phyloP scores from a whole-genome alignment of 768 basidiomycete genomes.

The Agrocybe chaxingu region DNA sequence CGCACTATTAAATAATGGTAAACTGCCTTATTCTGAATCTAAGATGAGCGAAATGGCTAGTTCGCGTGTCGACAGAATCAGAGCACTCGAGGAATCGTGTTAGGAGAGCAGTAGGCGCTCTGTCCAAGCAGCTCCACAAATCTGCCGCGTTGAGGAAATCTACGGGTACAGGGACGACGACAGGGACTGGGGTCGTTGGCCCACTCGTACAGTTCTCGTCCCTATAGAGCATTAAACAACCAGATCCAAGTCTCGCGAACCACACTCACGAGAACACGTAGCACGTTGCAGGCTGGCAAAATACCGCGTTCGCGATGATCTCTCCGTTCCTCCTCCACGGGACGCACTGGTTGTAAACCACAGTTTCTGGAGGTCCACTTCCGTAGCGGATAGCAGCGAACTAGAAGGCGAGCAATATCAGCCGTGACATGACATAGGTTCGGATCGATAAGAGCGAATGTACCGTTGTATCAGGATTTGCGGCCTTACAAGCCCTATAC shows the following conservation, averaged over 20 bases:
- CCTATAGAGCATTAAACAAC: neutral
- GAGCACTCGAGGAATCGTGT: slow-evolving; percentile 10
- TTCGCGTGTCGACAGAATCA: neutral
- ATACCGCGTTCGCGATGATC: slow-evolving; percentile 15
- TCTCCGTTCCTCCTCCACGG: slow-evolving; percentile 11
- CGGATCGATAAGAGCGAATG: neutral
- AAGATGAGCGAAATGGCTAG: too few relatives aligned
- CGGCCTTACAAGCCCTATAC: slow-evolving; percentile 12
- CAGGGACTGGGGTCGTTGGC: slow-evolving; percentile 9
- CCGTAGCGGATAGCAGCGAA: slow-evolving; percentile 15
- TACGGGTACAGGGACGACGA: slow-evolving; percentile 11
- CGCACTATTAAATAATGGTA: too few relatives aligned
- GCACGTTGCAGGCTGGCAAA: slow-evolving; percentile 15
- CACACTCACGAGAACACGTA: slow-evolving; percentile 13
- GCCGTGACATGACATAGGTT: neutral
- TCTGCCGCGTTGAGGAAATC: slow-evolving; percentile 16
- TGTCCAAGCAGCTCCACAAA: slow-evolving; percentile 15
- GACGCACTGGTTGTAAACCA: slow-evolving; percentile 15
- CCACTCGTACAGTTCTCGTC: slow-evolving; percentile 8
- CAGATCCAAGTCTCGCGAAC: neutral
- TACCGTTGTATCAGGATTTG: slow-evolving; percentile 8
- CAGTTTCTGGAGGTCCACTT: slow-evolving; percentile 12
- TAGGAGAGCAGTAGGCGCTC: slow-evolving; percentile 14
- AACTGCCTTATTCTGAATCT: too few relatives aligned
- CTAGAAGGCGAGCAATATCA: neutral